Evolutionary conservation across 1,284 basidiomycete genomes (phyloP).

Genomic region (Naganishia sp.): DNA sequence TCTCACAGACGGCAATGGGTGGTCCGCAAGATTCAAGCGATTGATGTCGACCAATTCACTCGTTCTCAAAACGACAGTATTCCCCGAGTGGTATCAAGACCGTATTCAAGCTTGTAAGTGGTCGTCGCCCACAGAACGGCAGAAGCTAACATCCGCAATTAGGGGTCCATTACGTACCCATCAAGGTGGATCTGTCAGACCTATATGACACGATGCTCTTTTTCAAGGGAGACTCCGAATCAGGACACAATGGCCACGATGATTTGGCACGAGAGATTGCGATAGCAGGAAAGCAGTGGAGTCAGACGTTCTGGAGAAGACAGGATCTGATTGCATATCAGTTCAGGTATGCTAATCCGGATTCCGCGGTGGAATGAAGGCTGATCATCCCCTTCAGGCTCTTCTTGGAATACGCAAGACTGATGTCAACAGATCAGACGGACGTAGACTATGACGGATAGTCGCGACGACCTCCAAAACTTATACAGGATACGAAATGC

Average conservation of each 20-base stretch:
- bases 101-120: conserved; percentile 41
- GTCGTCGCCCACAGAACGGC: too few relatives aligned
- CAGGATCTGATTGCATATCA: conserved; percentile 68
- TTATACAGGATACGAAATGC: too few relatives aligned
- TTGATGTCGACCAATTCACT: conserved; percentile 53
- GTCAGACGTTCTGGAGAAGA: conserved; percentile 62
- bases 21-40: conserved; percentile 51
- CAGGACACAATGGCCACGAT: conserved; percentile 60
- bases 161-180: conserved; percentile 66
- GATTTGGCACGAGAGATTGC: conserved; percentile 63
- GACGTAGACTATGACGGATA: conserved; percentile 15
- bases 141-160: conserved; percentile 29
- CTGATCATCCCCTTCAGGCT: background rate
- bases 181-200: conserved; percentile 61
- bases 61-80: conserved; percentile 56
- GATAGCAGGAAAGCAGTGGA: conserved; percentile 62
- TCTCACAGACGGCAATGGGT: conserved; percentile 54
- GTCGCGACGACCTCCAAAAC: background rate
- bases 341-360: conserved; percentile 44
- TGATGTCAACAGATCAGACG: conserved; percentile 11
- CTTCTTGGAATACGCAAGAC: conserved; percentile 22
- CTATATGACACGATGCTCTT: conserved; percentile 63
- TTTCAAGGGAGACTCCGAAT: conserved; percentile 57
- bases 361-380: background rate
- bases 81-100: conserved; percentile 54